Conservation (phyloP, 225 moss, liverwort and hornwort genomes). For the Asterella californica region DNA sequence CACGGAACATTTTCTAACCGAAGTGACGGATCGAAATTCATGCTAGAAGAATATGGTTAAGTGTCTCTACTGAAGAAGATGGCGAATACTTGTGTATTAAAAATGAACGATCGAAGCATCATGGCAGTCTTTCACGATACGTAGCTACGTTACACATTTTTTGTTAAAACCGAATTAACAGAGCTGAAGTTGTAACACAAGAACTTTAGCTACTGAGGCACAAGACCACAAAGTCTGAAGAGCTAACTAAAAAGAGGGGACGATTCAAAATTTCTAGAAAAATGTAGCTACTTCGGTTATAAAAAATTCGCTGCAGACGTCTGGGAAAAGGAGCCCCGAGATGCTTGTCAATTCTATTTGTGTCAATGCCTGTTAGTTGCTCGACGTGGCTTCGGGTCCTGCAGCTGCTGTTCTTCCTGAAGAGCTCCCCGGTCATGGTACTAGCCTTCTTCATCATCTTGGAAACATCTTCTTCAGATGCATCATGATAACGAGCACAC, state of each 20-base stretch:
- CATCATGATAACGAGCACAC: slow-evolving; percentile 69
- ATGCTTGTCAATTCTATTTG: slow-evolving; percentile 40
- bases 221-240: too few species aligned
- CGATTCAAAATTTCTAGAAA: too few species aligned
- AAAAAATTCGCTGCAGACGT: too few species aligned
- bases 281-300: too few species aligned
- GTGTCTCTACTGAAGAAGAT: neutral
- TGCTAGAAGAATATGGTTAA: neutral
- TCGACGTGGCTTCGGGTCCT: slow-evolving; percentile 58
- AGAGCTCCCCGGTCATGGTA: slow-evolving; percentile 60
- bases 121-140: too few species aligned
- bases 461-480: slow-evolving; percentile 84
- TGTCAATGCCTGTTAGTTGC: slow-evolving; percentile 75
- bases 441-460: slow-evolving; percentile 70
- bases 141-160: too few species aligned
- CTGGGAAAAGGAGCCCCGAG: neutral
- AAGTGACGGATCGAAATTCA: neutral
- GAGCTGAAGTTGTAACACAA: too few species aligned
- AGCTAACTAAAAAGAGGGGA: too few species aligned
- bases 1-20: neutral
- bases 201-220: too few species aligned
- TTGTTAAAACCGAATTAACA: too few species aligned
- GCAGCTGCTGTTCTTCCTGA: slow-evolving; percentile 55
- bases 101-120: too few species aligned
- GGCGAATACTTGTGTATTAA: too few species aligned